Conservation (phyloP, 441 rosid species). For the Iberis amara region DNA sequence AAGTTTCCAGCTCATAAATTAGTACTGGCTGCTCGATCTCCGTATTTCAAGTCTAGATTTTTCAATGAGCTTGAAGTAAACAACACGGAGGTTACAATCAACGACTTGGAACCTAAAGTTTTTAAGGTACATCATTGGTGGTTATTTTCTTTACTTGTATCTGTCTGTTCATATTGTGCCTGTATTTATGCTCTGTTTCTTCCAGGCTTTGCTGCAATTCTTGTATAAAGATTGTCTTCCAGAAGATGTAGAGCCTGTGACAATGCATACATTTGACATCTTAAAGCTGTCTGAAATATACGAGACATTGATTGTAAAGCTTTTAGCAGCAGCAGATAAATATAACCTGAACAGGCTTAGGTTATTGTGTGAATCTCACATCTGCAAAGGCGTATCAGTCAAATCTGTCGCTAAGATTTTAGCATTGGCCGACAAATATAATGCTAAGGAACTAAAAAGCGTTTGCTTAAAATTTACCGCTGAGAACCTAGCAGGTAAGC, state of each 20-base stretch:
- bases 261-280: conserved; percentile 32
- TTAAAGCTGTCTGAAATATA: conserved; percentile 49
- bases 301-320: conserved; percentile 52
- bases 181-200: conserved; percentile 15
- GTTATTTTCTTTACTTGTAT: conserved; percentile 4
- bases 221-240: conserved; percentile 74
- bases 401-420: conserved; percentile 76
- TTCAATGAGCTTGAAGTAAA: conserved; percentile 61
- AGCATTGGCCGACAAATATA: conserved; percentile 80
- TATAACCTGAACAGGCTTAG: conserved; percentile 69
- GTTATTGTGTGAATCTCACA: conserved; percentile 68
- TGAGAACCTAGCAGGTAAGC: conserved; percentile 53
- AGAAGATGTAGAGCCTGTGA: conserved; percentile 44
- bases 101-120: conserved; percentile 68
- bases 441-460: conserved; percentile 58
- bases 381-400: conserved; percentile 64
- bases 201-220: conserved; percentile 75
- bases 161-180: not conserved
- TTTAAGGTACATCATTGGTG: conserved; percentile 57
- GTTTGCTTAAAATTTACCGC: conserved; percentile 70
- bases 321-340: conserved; percentile 73
- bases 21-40: conserved; percentile 79
- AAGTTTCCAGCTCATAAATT: conserved; percentile 62
- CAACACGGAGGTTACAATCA: conserved; percentile 46
- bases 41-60: conserved; percentile 66